These are phyloP conservation scores for Suhomyces bribrorum DNA, from an alignment of 1,139 yeast species.

Conservation along the genomic window DNA sequence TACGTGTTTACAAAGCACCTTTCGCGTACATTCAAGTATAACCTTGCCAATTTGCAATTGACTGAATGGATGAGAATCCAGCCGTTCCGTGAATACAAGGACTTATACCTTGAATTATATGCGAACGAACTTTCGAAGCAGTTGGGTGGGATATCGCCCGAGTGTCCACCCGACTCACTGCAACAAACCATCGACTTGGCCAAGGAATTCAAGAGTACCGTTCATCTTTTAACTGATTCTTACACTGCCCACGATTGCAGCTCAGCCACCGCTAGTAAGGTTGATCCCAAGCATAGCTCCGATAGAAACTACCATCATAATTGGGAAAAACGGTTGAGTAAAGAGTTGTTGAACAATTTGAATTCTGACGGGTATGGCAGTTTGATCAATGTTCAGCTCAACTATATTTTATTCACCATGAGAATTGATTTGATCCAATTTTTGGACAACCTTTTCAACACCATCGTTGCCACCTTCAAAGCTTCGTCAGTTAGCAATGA, in stretches of 20 bases:
- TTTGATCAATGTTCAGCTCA: conserved; percentile 38
- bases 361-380: conserved; percentile 30
- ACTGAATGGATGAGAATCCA: conserved; percentile 42
- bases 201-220: conserved; percentile 7
- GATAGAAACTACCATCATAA: conserved; percentile 13
- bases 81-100: conserved; percentile 38
- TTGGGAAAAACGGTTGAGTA: conserved; percentile 30
- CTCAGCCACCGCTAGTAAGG: conserved; percentile 1
- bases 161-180: conserved; percentile 7
- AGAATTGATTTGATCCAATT: conserved; percentile 30
- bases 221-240: conserved; percentile 6
- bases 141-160: conserved; percentile 11
- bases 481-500: conserved; percentile 3
- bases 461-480: conserved; percentile 9
- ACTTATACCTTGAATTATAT: conserved; percentile 18
- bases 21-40: conserved; percentile 15
- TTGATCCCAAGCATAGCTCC: conserved; percentile 1
- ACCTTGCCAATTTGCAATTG: conserved; percentile 30
- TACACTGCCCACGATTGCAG: conserved; percentile 9
- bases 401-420: conserved; percentile 37
- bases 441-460: conserved; percentile 20
- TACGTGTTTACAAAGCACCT: conserved; percentile 13
- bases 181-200: conserved; percentile 12
- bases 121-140: conserved; percentile 14
- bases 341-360: conserved; percentile 25